Base-by-base conservation (phyloP, 306 rosid genomes). In the Carpinus fangiana region DNA sequence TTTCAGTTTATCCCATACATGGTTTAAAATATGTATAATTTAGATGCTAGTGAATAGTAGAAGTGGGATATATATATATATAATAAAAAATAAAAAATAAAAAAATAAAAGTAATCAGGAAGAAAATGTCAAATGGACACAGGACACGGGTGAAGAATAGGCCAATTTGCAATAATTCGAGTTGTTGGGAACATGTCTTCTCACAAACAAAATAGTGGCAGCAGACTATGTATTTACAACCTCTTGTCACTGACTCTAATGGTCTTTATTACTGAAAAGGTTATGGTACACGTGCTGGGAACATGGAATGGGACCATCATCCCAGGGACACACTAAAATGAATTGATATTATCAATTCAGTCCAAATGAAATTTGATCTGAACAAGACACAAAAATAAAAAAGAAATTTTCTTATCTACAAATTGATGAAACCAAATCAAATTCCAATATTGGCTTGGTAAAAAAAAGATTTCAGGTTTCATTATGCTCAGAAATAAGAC, bases 391-490 rank as follows among this genome's bases (percentile, higher is more conserved):
- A 6, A 41, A 41, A 41, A 41, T 41, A 31, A 31, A 2, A 23
- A 72, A 13, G 45, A 3, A 53, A n/a, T 65, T 41, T 41, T 14
- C 67, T 80, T 36, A 84, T 73, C 50, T 80, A 84, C 76, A 84
- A 73, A 77, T 16, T 41, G 76, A 74, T 41, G 31, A 20, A 76
- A 41, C 80, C 47, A 45, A 55, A 75, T 71, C 8, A 77, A 38
- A 21, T 73, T 80, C 66, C 73, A 78, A 75, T 64, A 68, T 78
- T 46, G 12, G 59, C 76, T 61, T 34, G 51, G 68, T 53, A 71
- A 41, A 41, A 31, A 2, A 69, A 17, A 59, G 72, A 55, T 69
- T 74, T 79, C 65, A 21, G 77, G 61, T 61, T 74, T 71, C n/a
- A 4, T 52, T 20, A 4, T 52, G 34, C 23, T 38, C 17, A 67